These are phyloP conservation scores for Ophiostoma quercus DNA, from an alignment of 2,329 filamentous ascomycete genomes.

Conservation along the genomic window DNA sequence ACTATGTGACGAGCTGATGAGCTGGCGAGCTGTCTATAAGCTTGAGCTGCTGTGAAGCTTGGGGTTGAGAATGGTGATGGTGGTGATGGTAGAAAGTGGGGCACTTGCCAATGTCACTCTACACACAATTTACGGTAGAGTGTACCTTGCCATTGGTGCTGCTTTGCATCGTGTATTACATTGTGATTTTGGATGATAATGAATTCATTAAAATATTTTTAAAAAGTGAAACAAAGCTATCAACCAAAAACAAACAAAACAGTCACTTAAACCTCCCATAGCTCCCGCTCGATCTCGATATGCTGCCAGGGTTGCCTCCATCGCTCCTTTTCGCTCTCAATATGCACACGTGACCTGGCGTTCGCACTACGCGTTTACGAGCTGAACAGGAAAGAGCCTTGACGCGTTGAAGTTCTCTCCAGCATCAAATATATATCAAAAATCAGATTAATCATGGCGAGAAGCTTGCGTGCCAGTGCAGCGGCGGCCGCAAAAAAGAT, in stretches of 20 bases:
- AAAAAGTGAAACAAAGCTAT: neutral
- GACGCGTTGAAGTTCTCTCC: neutral
- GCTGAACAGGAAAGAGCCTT: neutral
- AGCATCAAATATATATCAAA: neutral
- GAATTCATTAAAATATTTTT: neutral
- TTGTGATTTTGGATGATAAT: neutral
- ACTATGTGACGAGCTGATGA: neutral
- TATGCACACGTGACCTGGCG: slow-evolving; percentile 21
- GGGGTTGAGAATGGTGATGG: slow-evolving; percentile 15
- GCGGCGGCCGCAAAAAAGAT: slow-evolving; percentile 23
- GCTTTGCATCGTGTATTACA: neutral
- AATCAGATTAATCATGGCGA: slow-evolving; percentile 10
- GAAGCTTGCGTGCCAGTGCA: slow-evolving; percentile 22
- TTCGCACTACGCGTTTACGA: slow-evolving; percentile 13
- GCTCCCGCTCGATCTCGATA: neutral
- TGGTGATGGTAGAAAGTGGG: slow-evolving; percentile 19
- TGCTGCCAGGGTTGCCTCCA: neutral
- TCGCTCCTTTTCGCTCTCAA: neutral
- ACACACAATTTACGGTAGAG: neutral
- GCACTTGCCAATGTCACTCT: neutral
- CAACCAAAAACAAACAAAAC: neutral
- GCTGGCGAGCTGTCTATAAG: neutral
- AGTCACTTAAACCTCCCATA: neutral
- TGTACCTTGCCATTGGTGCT: neutral
- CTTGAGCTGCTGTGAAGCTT: slow-evolving; percentile 4